Conservation (phyloP, 1,284 basidiomycete genomes). For the Leccinum pachyderme region DNA sequence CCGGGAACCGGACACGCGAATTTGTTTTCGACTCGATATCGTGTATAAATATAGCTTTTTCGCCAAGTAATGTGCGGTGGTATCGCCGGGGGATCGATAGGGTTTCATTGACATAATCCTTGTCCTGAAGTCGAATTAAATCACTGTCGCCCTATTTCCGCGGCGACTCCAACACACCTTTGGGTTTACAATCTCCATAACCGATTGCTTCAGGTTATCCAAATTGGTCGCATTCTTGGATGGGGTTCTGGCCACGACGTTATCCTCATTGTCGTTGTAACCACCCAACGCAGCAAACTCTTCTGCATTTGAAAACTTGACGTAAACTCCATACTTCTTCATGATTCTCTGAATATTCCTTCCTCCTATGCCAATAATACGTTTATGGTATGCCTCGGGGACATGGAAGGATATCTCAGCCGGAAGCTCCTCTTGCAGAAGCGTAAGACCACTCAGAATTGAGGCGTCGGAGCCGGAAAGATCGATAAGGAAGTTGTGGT, state of each 20-base stretch:
- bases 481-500: slow-evolving; percentile 98
- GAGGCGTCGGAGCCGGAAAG: slow-evolving; percentile 80
- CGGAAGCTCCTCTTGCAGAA: slow-evolving; percentile 95
- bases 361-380: slow-evolving; percentile 98
- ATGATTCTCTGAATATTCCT: slow-evolving; percentile 99
- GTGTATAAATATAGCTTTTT: slow-evolving; percentile 95
- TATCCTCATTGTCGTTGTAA: slow-evolving; percentile 98
- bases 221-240: slow-evolving; percentile 97
- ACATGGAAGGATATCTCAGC: slow-evolving; percentile 99
- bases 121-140: slow-evolving; percentile 59
- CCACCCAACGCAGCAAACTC: slow-evolving; percentile 95
- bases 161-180: slow-evolving; percentile 56
- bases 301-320: slow-evolving; percentile 98
- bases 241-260: slow-evolving; percentile 95
- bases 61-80: slow-evolving; percentile 91
- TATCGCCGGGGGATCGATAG: slow-evolving; percentile 92
- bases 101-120: slow-evolving; percentile 94
- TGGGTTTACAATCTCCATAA: slow-evolving; percentile 97
- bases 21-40: slow-evolving; percentile 98
- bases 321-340: slow-evolving; percentile 99
- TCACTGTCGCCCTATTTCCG: background rate
- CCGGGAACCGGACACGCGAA: slow-evolving; percentile 91
- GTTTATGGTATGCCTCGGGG: slow-evolving; percentile 97
- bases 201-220: slow-evolving; percentile 92
- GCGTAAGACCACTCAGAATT: slow-evolving; percentile 83